Base-by-base conservation (phyloP, 768 basidiomycete species). In the Trametopsis cervina region DNA sequence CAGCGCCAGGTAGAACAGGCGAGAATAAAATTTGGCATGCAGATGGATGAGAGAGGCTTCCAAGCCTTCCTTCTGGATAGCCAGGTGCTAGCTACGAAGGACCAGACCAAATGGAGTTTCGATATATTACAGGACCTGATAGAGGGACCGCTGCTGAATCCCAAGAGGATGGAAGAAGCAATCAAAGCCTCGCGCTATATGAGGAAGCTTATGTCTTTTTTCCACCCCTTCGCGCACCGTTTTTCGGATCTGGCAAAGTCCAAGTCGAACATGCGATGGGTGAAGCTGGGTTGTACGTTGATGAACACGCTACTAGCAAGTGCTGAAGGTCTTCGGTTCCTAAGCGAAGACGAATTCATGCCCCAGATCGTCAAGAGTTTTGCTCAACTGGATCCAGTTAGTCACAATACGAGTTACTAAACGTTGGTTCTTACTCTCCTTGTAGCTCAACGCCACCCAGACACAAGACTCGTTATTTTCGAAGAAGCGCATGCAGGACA, bases 11-110 rank as follows among this genome's bases (percentile, higher is more conserved):
- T 94, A 2, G 91, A 96, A 57, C 88, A 92, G 57, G 83, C 80
- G 21, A 93, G 89, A 65, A 73, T 96, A 46, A 90, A 92, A 62
- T 76, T 87, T 60, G 87, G 85, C 51, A 81, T 96, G 77, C 88
- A 91, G 66, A 89, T 98, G 80, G 96, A 99, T 62, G 96, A 98
- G 64, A 84, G 76, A 62, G 78, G 85, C 3, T 99, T 98, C 66
- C 90, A 94, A 60, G 72, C 82, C 3, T 77, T 74, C 35, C 70
- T 99, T 42, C 72, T 93, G 18, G 92, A 96, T 57, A 90, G 91
- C 2, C 89, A 92, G 66, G 87, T 95, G 11, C 85, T 89, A 72
- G 71, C 85, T 23, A 85, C 83, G 9, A 93, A 90, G 60, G 94
- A 97, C 55, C 81, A 89, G 52, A 77, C 78, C 4, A 92, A 88